These are phyloP conservation scores for Chrysoporthe deuterocubensis DNA, from an alignment of 2,329 filamentous ascomycete genomes.

Conservation along the genomic window DNA sequence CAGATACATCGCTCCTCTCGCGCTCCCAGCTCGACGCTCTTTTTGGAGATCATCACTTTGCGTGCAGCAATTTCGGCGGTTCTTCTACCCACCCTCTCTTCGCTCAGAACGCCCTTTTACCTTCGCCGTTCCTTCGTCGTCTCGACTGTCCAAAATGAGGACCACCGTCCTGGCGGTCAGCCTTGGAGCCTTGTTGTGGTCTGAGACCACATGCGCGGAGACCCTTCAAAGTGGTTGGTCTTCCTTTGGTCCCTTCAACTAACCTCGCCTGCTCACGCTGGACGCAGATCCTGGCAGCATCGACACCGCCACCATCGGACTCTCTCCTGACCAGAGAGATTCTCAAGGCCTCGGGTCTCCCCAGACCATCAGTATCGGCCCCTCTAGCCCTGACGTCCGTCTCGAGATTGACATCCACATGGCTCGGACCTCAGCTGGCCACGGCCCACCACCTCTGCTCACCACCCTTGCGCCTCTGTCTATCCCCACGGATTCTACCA, in stretches of 20 bases:
- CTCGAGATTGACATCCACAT: constrained; percentile 27
- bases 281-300: constrained; percentile 1
- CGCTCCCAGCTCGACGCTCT: constrained; percentile 21
- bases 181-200: constrained; percentile 15
- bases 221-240: constrained; percentile 8
- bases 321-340: constrained; percentile 6
- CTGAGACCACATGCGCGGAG: background rate
- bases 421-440: constrained; percentile 2
- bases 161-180: constrained; percentile 12
- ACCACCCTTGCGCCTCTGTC: constrained; percentile 12
- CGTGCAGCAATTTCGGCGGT: constrained; percentile 29
- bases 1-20: constrained; percentile 1
- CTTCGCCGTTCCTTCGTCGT: background rate
- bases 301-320: constrained; percentile 5
- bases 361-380: constrained; percentile 15
- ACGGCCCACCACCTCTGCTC: background rate
- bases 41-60: constrained; percentile 31
- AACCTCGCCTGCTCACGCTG: background rate
- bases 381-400: constrained; percentile 16
- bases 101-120: constrained; percentile 9
- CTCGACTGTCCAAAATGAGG: constrained; percentile 15
- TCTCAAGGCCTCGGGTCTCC: constrained; percentile 14
- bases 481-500: background rate
- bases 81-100: constrained; percentile 20
- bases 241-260: background rate